Evolutionary conservation across 768 basidiomycete genomes (phyloP).

Genomic region (Coprinellus micaceus): DNA sequence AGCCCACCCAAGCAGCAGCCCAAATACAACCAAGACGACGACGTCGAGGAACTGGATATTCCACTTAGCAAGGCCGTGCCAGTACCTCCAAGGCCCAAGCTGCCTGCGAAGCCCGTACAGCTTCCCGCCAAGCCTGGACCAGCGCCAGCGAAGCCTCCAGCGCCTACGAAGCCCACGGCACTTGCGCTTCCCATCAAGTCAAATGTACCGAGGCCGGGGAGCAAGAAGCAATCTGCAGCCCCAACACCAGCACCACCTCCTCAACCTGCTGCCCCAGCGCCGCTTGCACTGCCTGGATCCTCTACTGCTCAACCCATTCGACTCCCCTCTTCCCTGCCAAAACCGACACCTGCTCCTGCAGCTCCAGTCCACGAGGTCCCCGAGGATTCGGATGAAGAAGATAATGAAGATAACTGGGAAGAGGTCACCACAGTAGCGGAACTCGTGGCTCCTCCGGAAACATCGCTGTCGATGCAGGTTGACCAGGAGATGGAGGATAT

Average conservation of each 20-base stretch:
- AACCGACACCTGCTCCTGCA: no score
- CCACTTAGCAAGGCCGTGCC: not conserved
- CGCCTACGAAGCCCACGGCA: not conserved
- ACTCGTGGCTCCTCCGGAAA: not conserved
- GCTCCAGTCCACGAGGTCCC: not conserved
- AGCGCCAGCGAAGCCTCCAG: no score
- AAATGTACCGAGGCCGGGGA: no score
- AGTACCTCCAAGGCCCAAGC: no score
- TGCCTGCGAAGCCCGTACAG: no score
- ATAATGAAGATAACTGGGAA: constrained; percentile 9
- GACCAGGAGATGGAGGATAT: constrained; percentile 8
- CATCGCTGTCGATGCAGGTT: not conserved
- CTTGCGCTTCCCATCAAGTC: no score
- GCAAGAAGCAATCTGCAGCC: no score
- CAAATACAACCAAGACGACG: no score
- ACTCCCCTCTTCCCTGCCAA: no score
- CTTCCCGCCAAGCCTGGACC: no score
- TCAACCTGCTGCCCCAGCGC: not conserved
- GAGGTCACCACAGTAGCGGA: constrained; percentile 7
- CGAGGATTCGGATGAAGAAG: constrained; percentile 15
- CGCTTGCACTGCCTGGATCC: not conserved
- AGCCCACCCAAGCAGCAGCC: no score
- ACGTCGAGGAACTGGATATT: not conserved
- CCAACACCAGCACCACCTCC: not conserved
- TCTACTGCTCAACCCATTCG: no score